Evolutionary conservation across 2,329 filamentous ascomycete species (phyloP).

Genomic region (Stromatinia cepivora): DNA sequence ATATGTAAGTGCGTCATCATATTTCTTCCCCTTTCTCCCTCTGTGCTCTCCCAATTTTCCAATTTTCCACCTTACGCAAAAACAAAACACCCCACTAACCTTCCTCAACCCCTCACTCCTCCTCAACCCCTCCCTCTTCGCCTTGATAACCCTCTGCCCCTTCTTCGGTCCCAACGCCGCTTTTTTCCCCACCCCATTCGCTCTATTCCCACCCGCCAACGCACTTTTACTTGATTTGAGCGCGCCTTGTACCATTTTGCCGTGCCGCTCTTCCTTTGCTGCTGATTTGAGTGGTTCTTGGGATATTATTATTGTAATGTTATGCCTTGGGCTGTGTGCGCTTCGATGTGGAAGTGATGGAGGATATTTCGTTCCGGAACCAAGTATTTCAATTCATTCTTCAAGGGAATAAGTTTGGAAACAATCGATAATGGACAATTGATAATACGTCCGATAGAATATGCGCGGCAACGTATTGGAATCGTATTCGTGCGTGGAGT

Average conservation of each 20-base stretch:
- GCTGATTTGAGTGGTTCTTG: too few species aligned
- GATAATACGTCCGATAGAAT: background rate
- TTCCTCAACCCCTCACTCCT: conserved; percentile 63
- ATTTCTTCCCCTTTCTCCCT: background rate
- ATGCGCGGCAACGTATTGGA: background rate
- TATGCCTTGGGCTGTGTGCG: too few species aligned
- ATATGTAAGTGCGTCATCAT: conserved; percentile 20
- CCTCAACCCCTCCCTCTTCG: conserved; percentile 62
- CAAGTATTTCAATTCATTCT: background rate
- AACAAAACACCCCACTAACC: conserved; percentile 41
- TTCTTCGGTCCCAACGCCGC: conserved; percentile 52
- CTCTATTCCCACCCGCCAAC: conserved; percentile 13
- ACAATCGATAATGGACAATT: background rate
- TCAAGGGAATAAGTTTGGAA: background rate
- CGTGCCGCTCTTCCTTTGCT: background rate
- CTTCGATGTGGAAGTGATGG: background rate
- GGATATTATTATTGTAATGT: too few species aligned
- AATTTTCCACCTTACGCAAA: too few species aligned
- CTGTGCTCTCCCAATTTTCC: too few species aligned
- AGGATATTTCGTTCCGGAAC: background rate
- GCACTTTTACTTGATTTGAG: conserved; percentile 37
- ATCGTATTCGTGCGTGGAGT: background rate
- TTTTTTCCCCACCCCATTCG: conserved; percentile 33
- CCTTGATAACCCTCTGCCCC: conserved; percentile 63
- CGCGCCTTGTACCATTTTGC: conserved; percentile 40